Base-by-base conservation (phyloP, 331 rosid species). In the Pyrus hybrid region DNA sequence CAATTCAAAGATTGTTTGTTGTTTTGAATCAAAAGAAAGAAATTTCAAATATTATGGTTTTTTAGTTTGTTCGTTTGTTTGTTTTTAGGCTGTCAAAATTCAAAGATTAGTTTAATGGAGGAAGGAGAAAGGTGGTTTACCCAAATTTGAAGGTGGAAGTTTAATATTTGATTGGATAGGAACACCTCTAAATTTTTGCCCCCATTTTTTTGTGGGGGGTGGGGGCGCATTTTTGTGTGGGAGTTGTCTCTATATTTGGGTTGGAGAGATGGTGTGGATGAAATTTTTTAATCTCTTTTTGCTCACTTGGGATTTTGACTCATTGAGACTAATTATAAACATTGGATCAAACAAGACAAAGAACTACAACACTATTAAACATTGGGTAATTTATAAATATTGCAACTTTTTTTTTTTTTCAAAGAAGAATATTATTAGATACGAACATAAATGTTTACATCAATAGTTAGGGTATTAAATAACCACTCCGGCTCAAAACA, bases 151-250 rank as follows among this genome's bases (percentile, higher is more conserved):
- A 69, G 80, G 67, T 61, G 58, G 20, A 67, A 51, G n/a, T 65
- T 64, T 68, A 69, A 78, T 58, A 70, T 80, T 84, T 83, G 78
- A 84, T 86, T 92, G 91, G 91, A 45, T 76, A 82, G 85, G 53
- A 78, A 69, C 63, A 91, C 85, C 49, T 76, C 67, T 45, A 68
- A 79, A 69, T 25, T 69, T 63, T 45, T 23, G 49, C 76, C 83
- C 26, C 21, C 32, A 26, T 53, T 9, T 80, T 64, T 80, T 51
- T 62, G n/a, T 41, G 43, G 45, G 51, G 47, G 79, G 69, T 41
- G 33, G 35, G 79, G 68, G 68, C n/a, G 72, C 41, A 74, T 80
- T 84, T 73, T 28, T 54, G 90, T 71, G 83, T 77, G 79, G 64
- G 87, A 77, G 17, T 77, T 69, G 76, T 72, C 73, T 68, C 76